Evolutionary conservation across 2,329 filamentous ascomycete species (phyloP).

Genomic region (Trematosphaeria pertusa): DNA sequence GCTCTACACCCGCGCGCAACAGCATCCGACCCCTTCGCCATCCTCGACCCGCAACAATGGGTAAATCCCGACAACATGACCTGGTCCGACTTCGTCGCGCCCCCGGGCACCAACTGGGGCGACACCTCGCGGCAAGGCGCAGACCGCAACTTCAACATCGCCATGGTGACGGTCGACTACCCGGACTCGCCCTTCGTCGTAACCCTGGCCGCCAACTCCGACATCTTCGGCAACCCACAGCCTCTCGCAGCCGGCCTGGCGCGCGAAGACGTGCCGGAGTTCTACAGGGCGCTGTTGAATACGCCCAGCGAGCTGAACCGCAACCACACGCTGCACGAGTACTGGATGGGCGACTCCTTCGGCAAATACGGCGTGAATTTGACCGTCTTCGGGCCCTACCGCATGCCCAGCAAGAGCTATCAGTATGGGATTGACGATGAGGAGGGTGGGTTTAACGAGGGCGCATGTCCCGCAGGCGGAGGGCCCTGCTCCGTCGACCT

Average conservation of each 20-base stretch:
- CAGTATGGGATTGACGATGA: conserved; percentile 60
- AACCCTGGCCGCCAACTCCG: conserved; percentile 54
- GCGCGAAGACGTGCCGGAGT: conserved; percentile 57
- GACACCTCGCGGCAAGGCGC: conserved; percentile 55
- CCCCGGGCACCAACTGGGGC: conserved; percentile 58
- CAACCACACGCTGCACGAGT: conserved; percentile 63
- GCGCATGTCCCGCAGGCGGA: conserved; percentile 53
- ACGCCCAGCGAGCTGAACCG: conserved; percentile 57
- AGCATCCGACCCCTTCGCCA: conserved; percentile 53
- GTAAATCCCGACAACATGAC: conserved; percentile 63
- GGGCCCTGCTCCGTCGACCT: conserved; percentile 57
- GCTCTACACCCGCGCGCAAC: conserved; percentile 18
- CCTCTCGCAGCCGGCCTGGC: conserved; percentile 51
- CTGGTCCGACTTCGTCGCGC: conserved; percentile 57
- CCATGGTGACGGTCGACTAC: conserved; percentile 62
- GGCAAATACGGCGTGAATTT: conserved; percentile 62
- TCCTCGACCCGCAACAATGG: conserved; percentile 61
- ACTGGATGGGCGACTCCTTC: conserved; percentile 65
- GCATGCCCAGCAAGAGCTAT: conserved; percentile 56
- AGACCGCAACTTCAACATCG: conserved; percentile 63
- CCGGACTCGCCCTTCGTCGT: conserved; percentile 58
- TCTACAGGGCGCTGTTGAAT: conserved; percentile 61
- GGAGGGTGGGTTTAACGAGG: conserved; percentile 54
- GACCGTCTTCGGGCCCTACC: conserved; percentile 61
- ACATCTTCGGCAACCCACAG: conserved; percentile 60